These are phyloP conservation scores for Paraphaeosphaeria minitans DNA, from an alignment of 2,329 filamentous ascomycete species.

Conservation along the genomic window DNA sequence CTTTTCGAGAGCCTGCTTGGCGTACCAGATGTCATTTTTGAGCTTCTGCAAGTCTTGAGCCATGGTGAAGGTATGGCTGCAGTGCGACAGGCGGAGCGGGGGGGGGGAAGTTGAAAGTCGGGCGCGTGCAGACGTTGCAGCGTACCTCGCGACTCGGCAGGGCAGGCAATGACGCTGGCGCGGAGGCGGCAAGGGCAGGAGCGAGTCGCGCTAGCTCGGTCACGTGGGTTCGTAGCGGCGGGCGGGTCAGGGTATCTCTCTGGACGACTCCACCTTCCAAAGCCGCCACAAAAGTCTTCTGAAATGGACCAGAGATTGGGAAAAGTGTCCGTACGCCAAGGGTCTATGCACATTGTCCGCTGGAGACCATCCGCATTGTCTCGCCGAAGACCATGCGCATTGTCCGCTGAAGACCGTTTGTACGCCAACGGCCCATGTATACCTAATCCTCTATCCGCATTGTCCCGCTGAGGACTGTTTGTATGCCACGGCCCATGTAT, in stretches of 20 bases:
- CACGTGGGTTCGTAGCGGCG: neutral
- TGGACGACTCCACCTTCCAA: neutral
- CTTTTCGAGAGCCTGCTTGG: conserved; percentile 29
- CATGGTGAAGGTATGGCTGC: conserved; percentile 18
- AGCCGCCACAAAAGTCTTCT: too few species aligned
- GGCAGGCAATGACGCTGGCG: conserved; percentile 6
- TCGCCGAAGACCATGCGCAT: too few species aligned
- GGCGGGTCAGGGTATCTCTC: neutral
- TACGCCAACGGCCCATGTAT: too few species aligned
- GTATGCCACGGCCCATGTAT: too few species aligned
- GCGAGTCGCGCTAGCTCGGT: neutral
- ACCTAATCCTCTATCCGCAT: too few species aligned
- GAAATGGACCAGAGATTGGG: too few species aligned
- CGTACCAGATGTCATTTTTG: conserved; percentile 34
- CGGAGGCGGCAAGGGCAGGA: conserved; percentile 6
- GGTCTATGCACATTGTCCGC: too few species aligned
- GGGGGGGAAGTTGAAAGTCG: too few species aligned
- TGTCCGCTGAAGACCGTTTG: too few species aligned
- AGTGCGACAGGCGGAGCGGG: neutral
- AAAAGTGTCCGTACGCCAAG: too few species aligned
- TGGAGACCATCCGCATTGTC: too few species aligned
- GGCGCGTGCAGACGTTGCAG: neutral
- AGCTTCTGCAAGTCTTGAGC: conserved; percentile 31
- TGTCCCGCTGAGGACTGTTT: too few species aligned
- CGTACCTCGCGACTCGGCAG: neutral